A percentile compares a stretch with the other conserved stretches of the same genome.
phyloP scores from a whole-genome alignment of 331 rosid species.

The Quercus tomentella region DNA sequence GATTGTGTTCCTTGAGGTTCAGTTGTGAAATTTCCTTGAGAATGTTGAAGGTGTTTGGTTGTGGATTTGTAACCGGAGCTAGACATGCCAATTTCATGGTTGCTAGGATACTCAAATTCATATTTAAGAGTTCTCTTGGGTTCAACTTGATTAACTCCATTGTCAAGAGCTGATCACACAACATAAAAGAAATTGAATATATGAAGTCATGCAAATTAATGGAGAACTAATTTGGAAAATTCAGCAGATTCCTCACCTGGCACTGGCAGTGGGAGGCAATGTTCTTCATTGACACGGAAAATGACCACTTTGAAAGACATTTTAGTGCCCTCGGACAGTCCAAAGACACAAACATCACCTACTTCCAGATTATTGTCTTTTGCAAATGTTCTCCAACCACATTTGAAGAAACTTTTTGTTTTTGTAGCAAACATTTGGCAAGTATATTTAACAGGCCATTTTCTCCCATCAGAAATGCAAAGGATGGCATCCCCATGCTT shows the following conservation, averaged over 20 bases:
- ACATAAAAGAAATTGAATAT: not conserved
- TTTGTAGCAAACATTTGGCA: not conserved
- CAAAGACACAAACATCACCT: constrained; percentile 9
- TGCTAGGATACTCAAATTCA: not conserved
- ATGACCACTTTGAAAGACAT: constrained; percentile 3
- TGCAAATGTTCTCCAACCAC: constrained; percentile 26
- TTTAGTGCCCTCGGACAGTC: not conserved
- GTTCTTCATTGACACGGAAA: not conserved
- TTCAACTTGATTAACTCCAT: not conserved
- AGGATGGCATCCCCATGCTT: not conserved
- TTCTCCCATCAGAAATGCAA: not conserved
- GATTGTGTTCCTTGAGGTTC: not conserved
- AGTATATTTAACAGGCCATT: constrained; percentile 10
- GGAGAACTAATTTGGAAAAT: not conserved
- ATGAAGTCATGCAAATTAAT: not conserved
- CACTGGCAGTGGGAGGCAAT: not conserved
- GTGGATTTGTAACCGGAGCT: not conserved
- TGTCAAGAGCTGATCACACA: no score
- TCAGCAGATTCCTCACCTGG: not conserved
- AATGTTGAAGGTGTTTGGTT: not conserved
- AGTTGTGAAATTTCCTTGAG: not conserved
- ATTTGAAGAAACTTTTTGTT: not conserved
- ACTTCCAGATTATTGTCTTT: not conserved
- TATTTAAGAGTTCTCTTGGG: not conserved
- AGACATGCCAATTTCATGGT: not conserved